These are phyloP conservation scores for Calonectria crousiana DNA, from an alignment of 2,329 filamentous ascomycete species.

Conservation along the genomic window DNA sequence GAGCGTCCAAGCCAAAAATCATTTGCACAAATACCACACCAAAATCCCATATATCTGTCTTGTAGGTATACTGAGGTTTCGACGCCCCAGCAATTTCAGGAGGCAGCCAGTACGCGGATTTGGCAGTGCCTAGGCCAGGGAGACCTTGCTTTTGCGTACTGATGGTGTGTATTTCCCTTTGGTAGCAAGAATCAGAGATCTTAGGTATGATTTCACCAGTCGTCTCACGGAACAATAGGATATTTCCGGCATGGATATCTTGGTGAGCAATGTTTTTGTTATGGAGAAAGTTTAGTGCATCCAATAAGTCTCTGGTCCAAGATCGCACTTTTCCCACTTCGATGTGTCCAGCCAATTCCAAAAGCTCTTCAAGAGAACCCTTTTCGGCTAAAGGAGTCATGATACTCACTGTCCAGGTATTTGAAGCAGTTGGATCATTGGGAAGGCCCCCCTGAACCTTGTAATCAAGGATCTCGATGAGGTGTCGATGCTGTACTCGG, in stretches of 20 bases:
- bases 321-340: slow-evolving; percentile 82
- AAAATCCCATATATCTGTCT: slow-evolving; percentile 96
- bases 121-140: slow-evolving; percentile 69
- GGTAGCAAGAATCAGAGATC: slow-evolving; percentile 79
- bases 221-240: slow-evolving; percentile 79
- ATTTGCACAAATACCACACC: slow-evolving; percentile 94
- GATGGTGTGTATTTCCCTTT: slow-evolving; percentile 75
- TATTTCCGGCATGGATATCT: slow-evolving; percentile 82
- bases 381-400: slow-evolving; percentile 84
- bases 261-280: slow-evolving; percentile 87
- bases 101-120: slow-evolving; percentile 85
- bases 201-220: slow-evolving; percentile 80
- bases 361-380: slow-evolving; percentile 83
- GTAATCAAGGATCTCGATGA: slow-evolving; percentile 86
- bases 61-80: slow-evolving; percentile 75
- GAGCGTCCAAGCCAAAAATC: slow-evolving; percentile 86
- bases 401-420: slow-evolving; percentile 79
- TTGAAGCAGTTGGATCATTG: slow-evolving; percentile 50
- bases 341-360: slow-evolving; percentile 82
- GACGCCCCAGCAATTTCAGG: slow-evolving; percentile 78
- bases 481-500: slow-evolving; percentile 78
- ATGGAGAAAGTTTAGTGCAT: slow-evolving; percentile 89
- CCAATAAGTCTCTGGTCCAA: slow-evolving; percentile 92
- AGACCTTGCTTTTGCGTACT: slow-evolving; percentile 64
- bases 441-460: slow-evolving; percentile 73